Base-by-base conservation (phyloP, 371 early-diverging fungal genomes). In the Neoconidiobolus thromboides region DNA sequence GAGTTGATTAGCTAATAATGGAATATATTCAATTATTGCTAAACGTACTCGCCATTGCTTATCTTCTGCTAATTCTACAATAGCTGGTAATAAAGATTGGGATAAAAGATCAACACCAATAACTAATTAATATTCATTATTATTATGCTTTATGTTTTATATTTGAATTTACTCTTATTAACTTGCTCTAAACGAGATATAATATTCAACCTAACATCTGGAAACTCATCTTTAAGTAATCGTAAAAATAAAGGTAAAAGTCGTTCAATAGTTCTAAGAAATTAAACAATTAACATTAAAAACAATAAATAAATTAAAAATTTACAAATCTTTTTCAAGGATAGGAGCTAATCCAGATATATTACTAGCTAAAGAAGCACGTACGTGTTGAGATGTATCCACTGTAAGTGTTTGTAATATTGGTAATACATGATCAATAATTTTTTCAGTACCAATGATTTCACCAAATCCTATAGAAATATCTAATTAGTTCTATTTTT, bases 1-100 rank as follows among this genome's bases (percentile, higher is more conserved):
- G 65, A 96, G 80, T 70, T 96, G 93, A 50, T 79, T 82, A 3
- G 96, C 93, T 61, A 98, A 80, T 57, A 96, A 76, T 36, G 96
- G 98, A 63, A 95, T 93, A 68, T 94, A 91, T 69, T 95, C 95
- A 68, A 98, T 94, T 63, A 98, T 96, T 1, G 96, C 96, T 62
- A 93, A 72, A 41, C 98, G 89, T 60, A 96, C 95, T 48, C 98
- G 89, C 98, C 98, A 98, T 67, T 95, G 95, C 76, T 94, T 94
- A 70, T 98, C 98, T 72, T 98, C 93, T 48, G 97, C 93, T 48
- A 98, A 76, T 66, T 95, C 95, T 38, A 96, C 88, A 65, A 98
- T 96, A 1, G 98, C 98, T 6, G 96, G 96, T 48, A 98, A 75
- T 49, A 98, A 77, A 38, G 92, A 93, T 67, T 93, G 93, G 38